A percentile compares a stretch with the other conserved stretches of the same genome.
These are phyloP conservation scores for Diutina sp. DNA, from an alignment of 1,139 yeast species.

Conservation along the genomic window DNA sequence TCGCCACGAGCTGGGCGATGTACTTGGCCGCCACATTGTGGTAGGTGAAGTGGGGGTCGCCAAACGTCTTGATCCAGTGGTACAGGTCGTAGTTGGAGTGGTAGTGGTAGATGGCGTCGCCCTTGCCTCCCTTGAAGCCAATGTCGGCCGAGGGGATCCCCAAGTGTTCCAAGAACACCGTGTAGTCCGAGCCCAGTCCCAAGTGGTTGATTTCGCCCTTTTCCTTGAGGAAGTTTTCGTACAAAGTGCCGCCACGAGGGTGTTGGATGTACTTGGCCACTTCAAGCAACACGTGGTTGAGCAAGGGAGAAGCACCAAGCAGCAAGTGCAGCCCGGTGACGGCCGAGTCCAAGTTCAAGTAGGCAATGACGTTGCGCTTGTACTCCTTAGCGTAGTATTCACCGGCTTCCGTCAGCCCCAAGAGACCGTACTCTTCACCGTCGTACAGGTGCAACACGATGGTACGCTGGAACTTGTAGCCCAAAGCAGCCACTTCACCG, in stretches of 20 bases:
- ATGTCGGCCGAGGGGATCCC: slow-evolving; percentile 55
- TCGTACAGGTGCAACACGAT: slow-evolving; percentile 59
- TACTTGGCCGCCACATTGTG: slow-evolving; percentile 43
- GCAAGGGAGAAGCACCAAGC: slow-evolving; percentile 35
- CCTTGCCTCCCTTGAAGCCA: slow-evolving; percentile 27
- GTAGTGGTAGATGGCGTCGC: slow-evolving; percentile 48
- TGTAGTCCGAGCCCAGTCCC: slow-evolving; percentile 47
- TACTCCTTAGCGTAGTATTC: slow-evolving; percentile 35
- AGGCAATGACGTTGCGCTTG: slow-evolving; percentile 29
- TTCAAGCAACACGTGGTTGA: slow-evolving; percentile 26
- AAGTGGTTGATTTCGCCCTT: slow-evolving; percentile 23
- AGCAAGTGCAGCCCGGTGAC: slow-evolving; percentile 21
- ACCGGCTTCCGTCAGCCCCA: slow-evolving; percentile 63
- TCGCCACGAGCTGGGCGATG: slow-evolving; percentile 23
- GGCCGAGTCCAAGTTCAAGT: slow-evolving; percentile 29
- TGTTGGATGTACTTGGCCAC: slow-evolving; percentile 28
- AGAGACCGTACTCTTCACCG: slow-evolving; percentile 57
- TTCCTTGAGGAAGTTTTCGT: slow-evolving; percentile 39
- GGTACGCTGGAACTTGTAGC: slow-evolving; percentile 56
- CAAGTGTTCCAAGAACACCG: slow-evolving; percentile 53
- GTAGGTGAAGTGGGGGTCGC: slow-evolving; percentile 43
- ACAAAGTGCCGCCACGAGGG: slow-evolving; percentile 38
- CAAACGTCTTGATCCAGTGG: slow-evolving; percentile 50
- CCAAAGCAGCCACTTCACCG: slow-evolving; percentile 32
- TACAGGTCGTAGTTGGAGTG: slow-evolving; percentile 60